These are phyloP conservation scores for Candida sanyaensis DNA, from an alignment of 1,139 yeast species.

Conservation along the genomic window DNA sequence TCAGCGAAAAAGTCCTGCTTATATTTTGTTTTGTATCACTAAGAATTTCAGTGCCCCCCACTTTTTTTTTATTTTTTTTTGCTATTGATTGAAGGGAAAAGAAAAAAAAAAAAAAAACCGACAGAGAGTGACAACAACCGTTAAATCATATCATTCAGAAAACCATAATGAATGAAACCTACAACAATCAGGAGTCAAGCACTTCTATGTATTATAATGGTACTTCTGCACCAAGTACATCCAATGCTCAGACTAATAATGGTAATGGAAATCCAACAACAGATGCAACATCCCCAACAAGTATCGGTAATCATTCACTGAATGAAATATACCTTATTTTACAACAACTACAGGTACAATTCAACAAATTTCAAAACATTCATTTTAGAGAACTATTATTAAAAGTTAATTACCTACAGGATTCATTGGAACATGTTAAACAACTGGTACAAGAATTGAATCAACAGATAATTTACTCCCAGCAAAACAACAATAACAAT, in stretches of 20 bases:
- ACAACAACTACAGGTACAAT: constrained; percentile 19
- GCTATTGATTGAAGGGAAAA: too few species aligned
- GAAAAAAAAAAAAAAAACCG: not conserved
- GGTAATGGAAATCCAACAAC: not conserved
- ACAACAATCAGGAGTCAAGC: constrained; percentile 8
- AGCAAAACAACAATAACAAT: constrained; percentile 9
- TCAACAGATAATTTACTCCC: constrained; percentile 14
- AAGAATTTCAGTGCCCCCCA: not conserved
- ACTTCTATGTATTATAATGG: constrained; percentile 12
- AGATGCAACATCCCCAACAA: not conserved
- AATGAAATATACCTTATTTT: constrained; percentile 17
- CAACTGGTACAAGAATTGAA: constrained; percentile 14
- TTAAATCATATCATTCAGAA: not conserved
- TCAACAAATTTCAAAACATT: constrained; percentile 23
- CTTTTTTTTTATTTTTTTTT: constrained; percentile 1
- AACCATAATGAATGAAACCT: constrained; percentile 14
- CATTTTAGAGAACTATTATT: constrained; percentile 25
- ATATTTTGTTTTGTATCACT: not conserved
- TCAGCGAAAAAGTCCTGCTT: too few species aligned
- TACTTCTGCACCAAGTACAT: not conserved
- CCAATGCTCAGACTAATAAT: constrained; percentile 3
- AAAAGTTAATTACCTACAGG: constrained; percentile 28
- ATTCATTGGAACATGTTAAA: constrained; percentile 20
- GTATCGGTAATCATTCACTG: constrained; percentile 10
- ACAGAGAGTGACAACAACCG: not conserved